phyloP scores from a whole-genome alignment of 768 basidiomycete species.

The Chlorophyllum brunneum region DNA sequence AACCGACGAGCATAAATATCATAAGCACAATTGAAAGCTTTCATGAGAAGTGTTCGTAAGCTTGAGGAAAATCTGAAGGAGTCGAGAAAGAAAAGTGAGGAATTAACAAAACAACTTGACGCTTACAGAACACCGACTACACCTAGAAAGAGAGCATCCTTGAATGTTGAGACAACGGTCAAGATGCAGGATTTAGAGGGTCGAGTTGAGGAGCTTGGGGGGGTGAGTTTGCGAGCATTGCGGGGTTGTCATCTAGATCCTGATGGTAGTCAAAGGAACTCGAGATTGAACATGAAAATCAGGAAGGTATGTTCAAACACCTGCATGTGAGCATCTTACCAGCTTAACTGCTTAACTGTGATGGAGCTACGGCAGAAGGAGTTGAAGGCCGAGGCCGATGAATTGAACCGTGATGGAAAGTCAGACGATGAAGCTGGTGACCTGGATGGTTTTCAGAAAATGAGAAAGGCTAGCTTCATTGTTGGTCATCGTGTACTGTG shows the following conservation, averaged over 20 bases:
- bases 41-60: not conserved
- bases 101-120: slow-evolving; percentile 14
- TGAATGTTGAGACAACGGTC: slow-evolving; percentile 5
- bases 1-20: not conserved
- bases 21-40: not conserved
- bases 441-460: slow-evolving; percentile 28
- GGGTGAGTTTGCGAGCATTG: slow-evolving; percentile 12
- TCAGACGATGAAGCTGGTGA: slow-evolving; percentile 21
- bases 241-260: not conserved
- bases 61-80: slow-evolving; percentile 14
- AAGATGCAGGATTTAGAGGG: slow-evolving; percentile 7
- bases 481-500: not conserved
- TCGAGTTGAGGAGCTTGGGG: slow-evolving; percentile 15
- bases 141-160: slow-evolving; percentile 4
- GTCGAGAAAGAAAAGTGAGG: slow-evolving; percentile 17
- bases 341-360: slow-evolving; percentile 1
- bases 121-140: not conserved
- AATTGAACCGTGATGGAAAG: slow-evolving; percentile 24
- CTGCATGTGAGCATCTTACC: not conserved
- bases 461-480: slow-evolving; percentile 35
- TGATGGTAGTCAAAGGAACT: slow-evolving; percentile 17
- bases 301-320: slow-evolving; percentile 17
- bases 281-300: slow-evolving; percentile 18
- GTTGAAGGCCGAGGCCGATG: slow-evolving; percentile 32
- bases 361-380: slow-evolving; percentile 25